Evolutionary conservation across 1,284 basidiomycete genomes (phyloP).

Genomic region (Leccinum glutinopallens): DNA sequence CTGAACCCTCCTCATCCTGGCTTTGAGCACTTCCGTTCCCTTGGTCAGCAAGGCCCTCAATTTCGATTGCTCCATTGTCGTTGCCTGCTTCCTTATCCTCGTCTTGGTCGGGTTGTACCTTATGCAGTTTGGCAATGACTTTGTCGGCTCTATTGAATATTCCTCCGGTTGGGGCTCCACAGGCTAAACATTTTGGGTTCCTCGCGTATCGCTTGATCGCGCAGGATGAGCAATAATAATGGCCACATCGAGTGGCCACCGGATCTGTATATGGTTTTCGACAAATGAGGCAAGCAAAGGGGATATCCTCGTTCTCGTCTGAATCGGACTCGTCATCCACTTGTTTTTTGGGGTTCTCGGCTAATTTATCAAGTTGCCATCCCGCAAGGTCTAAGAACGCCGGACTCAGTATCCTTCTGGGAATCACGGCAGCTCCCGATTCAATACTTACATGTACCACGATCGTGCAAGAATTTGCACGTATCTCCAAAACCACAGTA

Average conservation of each 20-base stretch:
- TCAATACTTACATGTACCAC: conserved; percentile 72
- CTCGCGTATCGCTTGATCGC: conserved; percentile 92
- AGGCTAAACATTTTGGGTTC: conserved; percentile 96
- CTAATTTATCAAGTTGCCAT: conserved; percentile 94
- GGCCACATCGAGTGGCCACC: conserved; percentile 93
- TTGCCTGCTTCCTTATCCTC: conserved; percentile 47
- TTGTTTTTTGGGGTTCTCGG: conserved; percentile 64
- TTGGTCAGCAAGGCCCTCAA: conserved; percentile 59
- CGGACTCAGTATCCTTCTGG: conserved; percentile 25
- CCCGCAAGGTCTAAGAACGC: conserved; percentile 83
- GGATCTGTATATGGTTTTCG: conserved; percentile 94
- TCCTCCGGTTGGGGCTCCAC: conserved; percentile 89
- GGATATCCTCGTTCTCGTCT: conserved; percentile 86
- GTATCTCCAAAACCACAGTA: conserved; percentile 99
- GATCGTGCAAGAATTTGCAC: conserved; percentile 94
- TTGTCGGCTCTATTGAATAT: conserved; percentile 93
- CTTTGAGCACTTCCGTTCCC: conserved; percentile 27
- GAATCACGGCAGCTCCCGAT: conserved; percentile 7
- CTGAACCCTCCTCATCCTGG: conserved; percentile 37
- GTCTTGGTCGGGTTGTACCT: conserved; percentile 54
- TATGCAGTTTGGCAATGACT: conserved; percentile 76
- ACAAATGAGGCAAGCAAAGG: conserved; percentile 97
- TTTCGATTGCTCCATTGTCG: conserved; percentile 49
- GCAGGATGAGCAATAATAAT: conserved; percentile 95
- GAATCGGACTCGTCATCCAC: conserved; percentile 61